Evolutionary conservation across 2,329 filamentous ascomycete genomes (phyloP).

Genomic region (Paraconiothyrium brasiliense): DNA sequence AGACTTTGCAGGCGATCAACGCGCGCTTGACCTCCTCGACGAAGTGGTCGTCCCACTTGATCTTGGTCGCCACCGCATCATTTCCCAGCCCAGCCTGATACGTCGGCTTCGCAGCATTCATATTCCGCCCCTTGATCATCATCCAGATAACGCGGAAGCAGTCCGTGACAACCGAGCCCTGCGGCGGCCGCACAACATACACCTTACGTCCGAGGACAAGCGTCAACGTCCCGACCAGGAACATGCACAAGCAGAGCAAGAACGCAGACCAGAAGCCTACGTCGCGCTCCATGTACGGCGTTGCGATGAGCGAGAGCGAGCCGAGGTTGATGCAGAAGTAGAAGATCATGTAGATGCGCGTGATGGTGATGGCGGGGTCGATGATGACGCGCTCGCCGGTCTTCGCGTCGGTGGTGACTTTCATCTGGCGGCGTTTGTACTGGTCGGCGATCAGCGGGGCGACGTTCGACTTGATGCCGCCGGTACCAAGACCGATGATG

Average conservation of each 20-base stretch:
- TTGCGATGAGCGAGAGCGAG: slow-evolving; percentile 72
- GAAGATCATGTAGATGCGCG: slow-evolving; percentile 69
- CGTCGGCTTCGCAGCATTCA: slow-evolving; percentile 72
- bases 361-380: slow-evolving; percentile 58
- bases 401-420: slow-evolving; percentile 52
- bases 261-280: slow-evolving; percentile 76
- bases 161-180: slow-evolving; percentile 50
- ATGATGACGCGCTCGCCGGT: slow-evolving; percentile 58
- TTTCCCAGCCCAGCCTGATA: slow-evolving; percentile 66
- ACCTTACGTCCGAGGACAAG: slow-evolving; percentile 51
- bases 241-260: slow-evolving; percentile 71
- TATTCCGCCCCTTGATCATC: slow-evolving; percentile 63
- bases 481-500: slow-evolving; percentile 77
- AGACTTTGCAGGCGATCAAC: slow-evolving; percentile 73
- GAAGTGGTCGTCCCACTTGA: slow-evolving; percentile 74
- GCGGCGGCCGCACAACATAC: slow-evolving; percentile 51
- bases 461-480: slow-evolving; percentile 85
- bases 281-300: slow-evolving; percentile 75
- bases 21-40: slow-evolving; percentile 76
- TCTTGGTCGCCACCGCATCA: slow-evolving; percentile 39
- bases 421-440: slow-evolving; percentile 55
- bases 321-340: slow-evolving; percentile 79
- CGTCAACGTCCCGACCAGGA: slow-evolving; percentile 69
- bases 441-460: slow-evolving; percentile 61
- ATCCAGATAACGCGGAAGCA: slow-evolving; percentile 69